A percentile compares a stretch with the other conserved stretches of the same genome.
phyloP scores from a whole-genome alignment of 257 asterid genomes.

The Ilex aquifolium region DNA sequence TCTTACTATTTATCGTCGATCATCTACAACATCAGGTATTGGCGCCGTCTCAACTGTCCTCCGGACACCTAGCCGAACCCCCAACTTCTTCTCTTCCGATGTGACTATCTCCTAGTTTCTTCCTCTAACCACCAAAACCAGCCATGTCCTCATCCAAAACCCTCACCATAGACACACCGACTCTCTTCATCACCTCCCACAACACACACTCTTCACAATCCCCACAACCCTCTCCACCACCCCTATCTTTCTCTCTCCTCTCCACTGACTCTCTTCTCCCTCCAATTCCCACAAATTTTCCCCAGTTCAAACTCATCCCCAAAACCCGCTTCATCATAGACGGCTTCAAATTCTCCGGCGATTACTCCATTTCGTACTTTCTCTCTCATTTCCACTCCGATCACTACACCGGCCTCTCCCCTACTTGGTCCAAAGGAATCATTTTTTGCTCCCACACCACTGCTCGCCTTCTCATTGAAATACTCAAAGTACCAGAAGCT shows the following conservation, averaged over 20 bases:
- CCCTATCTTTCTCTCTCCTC: constrained; percentile 25
- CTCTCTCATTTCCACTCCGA: constrained; percentile 97
- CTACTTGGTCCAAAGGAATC: constrained; percentile 70
- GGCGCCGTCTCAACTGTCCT: background rate
- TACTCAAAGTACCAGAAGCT: constrained; percentile 49
- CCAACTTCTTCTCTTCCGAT: too few species aligned
- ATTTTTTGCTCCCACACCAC: constrained; percentile 69
- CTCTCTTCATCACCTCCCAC: constrained; percentile 46
- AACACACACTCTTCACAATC: constrained; percentile 32
- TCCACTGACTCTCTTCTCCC: constrained; percentile 51
- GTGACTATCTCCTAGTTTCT: too few species aligned
- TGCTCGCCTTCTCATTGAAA: constrained; percentile 57
- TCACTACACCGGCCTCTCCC: constrained; percentile 75
- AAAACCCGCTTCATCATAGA: constrained; percentile 79
- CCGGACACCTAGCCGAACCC: too few species aligned
- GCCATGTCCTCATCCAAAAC: constrained; percentile 45
- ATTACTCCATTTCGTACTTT: constrained; percentile 71
- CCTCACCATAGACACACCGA: constrained; percentile 45
- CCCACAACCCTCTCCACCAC: constrained; percentile 19
- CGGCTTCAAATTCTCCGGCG: constrained; percentile 61
- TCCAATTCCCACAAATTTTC: background rate
- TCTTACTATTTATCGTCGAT: too few species aligned
- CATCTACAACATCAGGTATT: background rate
- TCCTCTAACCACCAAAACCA: background rate
- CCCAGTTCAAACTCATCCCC: constrained; percentile 64